Conservation (phyloP, 2,329 filamentous ascomycete genomes). For the Trematosphaeria pertusa region DNA sequence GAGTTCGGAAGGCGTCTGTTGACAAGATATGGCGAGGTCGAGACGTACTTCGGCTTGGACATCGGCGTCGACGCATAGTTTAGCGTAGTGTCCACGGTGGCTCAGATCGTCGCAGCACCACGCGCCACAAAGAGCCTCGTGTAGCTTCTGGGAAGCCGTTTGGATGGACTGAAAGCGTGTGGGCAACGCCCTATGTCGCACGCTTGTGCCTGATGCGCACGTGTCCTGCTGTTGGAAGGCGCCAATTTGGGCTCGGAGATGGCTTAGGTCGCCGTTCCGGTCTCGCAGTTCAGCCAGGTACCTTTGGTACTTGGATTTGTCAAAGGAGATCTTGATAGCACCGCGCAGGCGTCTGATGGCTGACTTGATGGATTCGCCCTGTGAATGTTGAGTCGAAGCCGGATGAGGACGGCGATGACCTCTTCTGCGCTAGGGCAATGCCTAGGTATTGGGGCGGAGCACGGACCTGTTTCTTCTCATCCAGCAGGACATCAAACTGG, state of each 20-base stretch:
- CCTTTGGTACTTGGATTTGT: constrained; percentile 25
- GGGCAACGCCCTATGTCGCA: constrained; percentile 14
- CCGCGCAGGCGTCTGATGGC: constrained; percentile 21
- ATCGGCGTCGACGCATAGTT: constrained; percentile 31
- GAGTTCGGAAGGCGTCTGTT: too few species aligned
- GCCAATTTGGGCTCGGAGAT: constrained; percentile 22
- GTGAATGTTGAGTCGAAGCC: constrained; percentile 2
- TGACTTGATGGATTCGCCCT: constrained; percentile 23
- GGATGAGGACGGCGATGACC: too few species aligned
- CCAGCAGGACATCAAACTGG: constrained; percentile 23
- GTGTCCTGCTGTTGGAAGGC: constrained; percentile 21
- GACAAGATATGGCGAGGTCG: constrained; percentile 34
- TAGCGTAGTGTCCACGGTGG: constrained; percentile 29
- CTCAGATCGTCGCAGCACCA: constrained; percentile 28
- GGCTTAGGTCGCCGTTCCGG: constrained; percentile 25
- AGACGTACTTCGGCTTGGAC: constrained; percentile 24
- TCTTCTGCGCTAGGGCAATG: too few species aligned
- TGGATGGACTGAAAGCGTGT: constrained; percentile 14
- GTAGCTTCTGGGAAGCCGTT: constrained; percentile 27
- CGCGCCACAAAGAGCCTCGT: constrained; percentile 28
- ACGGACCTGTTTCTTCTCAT: constrained; percentile 22
- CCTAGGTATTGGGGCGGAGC: not conserved
- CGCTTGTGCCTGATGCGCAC: constrained; percentile 2
- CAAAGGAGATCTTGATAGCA: constrained; percentile 20
- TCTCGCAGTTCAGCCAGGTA: constrained; percentile 21